A percentile compares a stretch with the other conserved stretches of the same genome.
phyloP scores from a whole-genome alignment of 257 asterid species.

The Solanum dulcamara region DNA sequence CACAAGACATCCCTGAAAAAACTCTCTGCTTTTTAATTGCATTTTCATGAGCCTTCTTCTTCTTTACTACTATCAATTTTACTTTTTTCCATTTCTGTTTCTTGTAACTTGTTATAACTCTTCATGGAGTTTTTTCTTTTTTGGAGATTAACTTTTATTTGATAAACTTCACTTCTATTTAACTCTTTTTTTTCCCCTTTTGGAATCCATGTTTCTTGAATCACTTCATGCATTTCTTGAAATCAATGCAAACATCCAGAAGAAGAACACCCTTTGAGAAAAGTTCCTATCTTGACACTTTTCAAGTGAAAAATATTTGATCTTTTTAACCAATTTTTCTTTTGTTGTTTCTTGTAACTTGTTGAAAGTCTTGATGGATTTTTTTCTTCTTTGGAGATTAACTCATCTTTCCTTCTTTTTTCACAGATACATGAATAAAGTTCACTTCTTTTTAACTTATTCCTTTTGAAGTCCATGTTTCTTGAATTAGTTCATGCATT shows the following conservation, averaged over 20 bases:
- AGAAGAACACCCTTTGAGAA: slow-evolving; percentile 27
- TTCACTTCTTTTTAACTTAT: not conserved
- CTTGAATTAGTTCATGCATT: slow-evolving; percentile 65
- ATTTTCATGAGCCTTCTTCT: slow-evolving; percentile 10
- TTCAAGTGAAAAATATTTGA: not conserved
- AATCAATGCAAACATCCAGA: slow-evolving; percentile 60
- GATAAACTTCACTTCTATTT: not conserved
- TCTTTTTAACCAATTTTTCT: not conserved
- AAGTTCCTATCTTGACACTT: slow-evolving; percentile 15
- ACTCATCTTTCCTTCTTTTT: not conserved
- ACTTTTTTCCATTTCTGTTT: slow-evolving; percentile 11
- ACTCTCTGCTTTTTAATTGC: slow-evolving; percentile 7
- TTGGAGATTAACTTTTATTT: not conserved
- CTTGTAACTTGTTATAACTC: not conserved
- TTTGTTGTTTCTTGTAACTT: not conserved
- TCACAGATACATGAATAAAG: not conserved
- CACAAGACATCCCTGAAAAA: slow-evolving; percentile 35
- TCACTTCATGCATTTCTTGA: slow-evolving; percentile 76
- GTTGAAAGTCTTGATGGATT: not conserved
- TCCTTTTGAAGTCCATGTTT: slow-evolving; percentile 24
- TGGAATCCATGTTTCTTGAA: slow-evolving; percentile 40
- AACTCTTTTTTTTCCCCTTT: not conserved
- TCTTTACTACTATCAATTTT: not conserved
- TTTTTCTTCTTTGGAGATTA: not conserved
- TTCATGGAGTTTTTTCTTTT: not conserved